phyloP scores from a whole-genome alignment of 2,329 filamentous ascomycete genomes.

The Penicillium sp. region DNA sequence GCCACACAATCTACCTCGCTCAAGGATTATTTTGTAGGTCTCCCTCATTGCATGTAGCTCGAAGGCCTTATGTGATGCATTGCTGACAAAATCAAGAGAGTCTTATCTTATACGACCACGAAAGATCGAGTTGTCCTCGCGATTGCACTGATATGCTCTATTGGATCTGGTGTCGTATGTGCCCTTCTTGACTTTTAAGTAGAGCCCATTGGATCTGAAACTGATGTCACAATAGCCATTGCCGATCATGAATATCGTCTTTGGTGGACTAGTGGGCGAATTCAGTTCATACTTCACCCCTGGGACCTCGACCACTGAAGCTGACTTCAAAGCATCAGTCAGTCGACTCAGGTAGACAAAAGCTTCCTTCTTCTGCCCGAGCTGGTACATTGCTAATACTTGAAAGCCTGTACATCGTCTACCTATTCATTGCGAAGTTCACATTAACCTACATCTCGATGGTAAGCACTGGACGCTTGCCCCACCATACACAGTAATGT shows the following conservation, averaged over 20 bases:
- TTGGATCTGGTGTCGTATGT: not conserved
- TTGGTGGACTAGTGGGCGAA: conserved; percentile 58
- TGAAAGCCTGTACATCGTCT: not conserved
- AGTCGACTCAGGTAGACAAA: not conserved
- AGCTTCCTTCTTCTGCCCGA: not conserved
- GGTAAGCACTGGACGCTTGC: not conserved
- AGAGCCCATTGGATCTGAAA: not conserved
- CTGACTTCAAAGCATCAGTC: not conserved
- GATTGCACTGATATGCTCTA: not conserved
- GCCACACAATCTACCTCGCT: not conserved
- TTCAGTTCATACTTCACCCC: conserved; percentile 61
- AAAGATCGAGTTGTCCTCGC: not conserved
- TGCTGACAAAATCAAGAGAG: not conserved
- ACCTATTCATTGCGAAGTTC: not conserved
- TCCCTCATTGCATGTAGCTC: not conserved
- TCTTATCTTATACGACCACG: not conserved
- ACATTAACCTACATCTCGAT: not conserved
- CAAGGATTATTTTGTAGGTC: not conserved
- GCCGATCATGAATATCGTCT: conserved; percentile 63
- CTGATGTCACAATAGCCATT: conserved; percentile 21
- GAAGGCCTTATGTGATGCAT: not conserved
- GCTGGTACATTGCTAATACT: not conserved
- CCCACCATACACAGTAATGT: not conserved
- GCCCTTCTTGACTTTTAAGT: not conserved
- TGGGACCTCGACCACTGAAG: conserved; percentile 44